These are phyloP conservation scores for Cutaneotrichosporon sp. DNA, from an alignment of 1,284 basidiomycete species.

Conservation along the genomic window DNA sequence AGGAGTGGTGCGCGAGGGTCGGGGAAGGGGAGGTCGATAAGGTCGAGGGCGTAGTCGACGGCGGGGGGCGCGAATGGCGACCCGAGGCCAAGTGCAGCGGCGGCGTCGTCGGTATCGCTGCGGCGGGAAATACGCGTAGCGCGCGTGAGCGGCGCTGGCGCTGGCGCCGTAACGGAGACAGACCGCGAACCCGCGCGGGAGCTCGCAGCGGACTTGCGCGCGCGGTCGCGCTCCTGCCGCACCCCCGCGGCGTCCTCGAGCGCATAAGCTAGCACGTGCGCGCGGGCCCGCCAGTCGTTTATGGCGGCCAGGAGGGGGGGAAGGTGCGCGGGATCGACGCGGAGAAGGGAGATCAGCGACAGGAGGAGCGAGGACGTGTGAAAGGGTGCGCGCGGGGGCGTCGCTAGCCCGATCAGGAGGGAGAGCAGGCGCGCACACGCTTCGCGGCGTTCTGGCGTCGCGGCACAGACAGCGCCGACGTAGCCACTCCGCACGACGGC, in stretches of 20 bases:
- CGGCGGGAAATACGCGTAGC: too few species aligned
- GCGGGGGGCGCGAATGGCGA: neutral
- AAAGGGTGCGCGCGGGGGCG: conserved; percentile 12
- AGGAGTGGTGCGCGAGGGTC: neutral
- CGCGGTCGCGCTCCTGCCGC: conserved; percentile 1
- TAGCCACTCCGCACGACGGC: conserved; percentile 13
- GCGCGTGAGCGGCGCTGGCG: neutral
- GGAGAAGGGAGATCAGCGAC: conserved; percentile 20
- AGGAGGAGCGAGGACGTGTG: conserved; percentile 20
- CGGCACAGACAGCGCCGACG: neutral
- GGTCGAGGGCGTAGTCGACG: conserved; percentile 7
- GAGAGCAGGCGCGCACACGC: conserved; percentile 10
- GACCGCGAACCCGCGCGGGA: neutral
- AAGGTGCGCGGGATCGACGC: conserved; percentile 9
- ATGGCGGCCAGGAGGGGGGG: neutral
- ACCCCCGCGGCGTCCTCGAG: conserved; percentile 32
- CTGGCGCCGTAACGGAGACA: neutral
- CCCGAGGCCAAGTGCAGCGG: neutral
- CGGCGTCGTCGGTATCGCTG: too few species aligned
- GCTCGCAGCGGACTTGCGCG: neutral
- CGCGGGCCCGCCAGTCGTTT: neutral
- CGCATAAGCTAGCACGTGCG: conserved; percentile 20
- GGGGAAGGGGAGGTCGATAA: neutral
- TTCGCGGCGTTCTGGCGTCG: neutral
- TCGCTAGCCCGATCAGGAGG: conserved; percentile 20